Evolutionary conservation across 371 early-diverging fungal species (phyloP).

Genomic region (Syncephalastrum contaminatum): DNA sequence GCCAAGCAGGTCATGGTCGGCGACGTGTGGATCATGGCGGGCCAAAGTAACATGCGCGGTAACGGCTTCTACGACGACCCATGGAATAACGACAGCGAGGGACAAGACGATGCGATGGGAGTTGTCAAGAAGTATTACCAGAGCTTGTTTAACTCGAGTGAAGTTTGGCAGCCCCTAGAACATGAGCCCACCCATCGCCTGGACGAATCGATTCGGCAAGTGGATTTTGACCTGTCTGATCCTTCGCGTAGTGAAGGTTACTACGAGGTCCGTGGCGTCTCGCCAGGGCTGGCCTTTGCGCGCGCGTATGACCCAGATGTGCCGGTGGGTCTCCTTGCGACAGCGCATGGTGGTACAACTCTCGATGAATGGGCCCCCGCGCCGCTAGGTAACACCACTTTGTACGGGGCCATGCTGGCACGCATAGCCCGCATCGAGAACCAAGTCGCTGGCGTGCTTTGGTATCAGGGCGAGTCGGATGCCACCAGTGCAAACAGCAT

Average conservation of each 20-base stretch:
- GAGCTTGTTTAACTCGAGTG: slow-evolving; percentile 29
- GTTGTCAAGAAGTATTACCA: too few relatives aligned
- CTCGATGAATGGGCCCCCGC: slow-evolving; percentile 26
- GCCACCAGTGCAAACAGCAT: slow-evolving; percentile 5
- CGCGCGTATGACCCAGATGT: slow-evolving; percentile 18
- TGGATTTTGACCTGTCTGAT: slow-evolving; percentile 38
- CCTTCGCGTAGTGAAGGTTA: slow-evolving; percentile 13
- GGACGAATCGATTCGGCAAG: slow-evolving; percentile 19
- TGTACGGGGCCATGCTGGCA: slow-evolving; percentile 43
- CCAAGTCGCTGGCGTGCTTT: slow-evolving; percentile 32
- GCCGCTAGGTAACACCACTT: slow-evolving; percentile 5
- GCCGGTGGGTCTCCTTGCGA: slow-evolving; percentile 39
- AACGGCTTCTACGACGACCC: slow-evolving; percentile 26
- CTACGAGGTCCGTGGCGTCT: slow-evolving; percentile 25
- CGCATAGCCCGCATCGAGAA: slow-evolving; percentile 18
- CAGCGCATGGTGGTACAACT: slow-evolving; percentile 42
- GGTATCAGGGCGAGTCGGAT: slow-evolving; percentile 52
- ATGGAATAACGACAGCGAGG: neutral
- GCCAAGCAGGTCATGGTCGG: slow-evolving; percentile 32
- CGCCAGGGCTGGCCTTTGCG: slow-evolving; percentile 31
- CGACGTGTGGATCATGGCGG: slow-evolving; percentile 49
- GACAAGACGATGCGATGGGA: too few relatives aligned
- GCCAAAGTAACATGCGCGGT: slow-evolving; percentile 52
- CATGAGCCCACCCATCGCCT: slow-evolving; percentile 36
- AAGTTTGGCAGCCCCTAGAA: slow-evolving; percentile 24